A percentile compares a stretch with the other conserved stretches of the same genome.
phyloP scores from a whole-genome alignment of 1,284 basidiomycete species.

The Singerocomus inundabilis region DNA sequence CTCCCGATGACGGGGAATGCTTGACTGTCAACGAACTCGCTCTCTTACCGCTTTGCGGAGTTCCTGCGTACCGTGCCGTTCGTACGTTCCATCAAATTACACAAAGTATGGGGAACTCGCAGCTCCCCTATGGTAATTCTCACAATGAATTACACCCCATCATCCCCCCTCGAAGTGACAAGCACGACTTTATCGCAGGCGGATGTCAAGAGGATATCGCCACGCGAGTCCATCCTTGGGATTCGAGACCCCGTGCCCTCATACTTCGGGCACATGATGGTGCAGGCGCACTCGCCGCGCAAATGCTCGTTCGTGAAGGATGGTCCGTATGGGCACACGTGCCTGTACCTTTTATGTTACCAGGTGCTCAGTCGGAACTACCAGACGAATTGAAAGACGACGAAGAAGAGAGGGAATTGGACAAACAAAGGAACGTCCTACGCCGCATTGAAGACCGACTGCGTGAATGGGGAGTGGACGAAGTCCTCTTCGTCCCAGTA shows the following conservation, averaged over 20 bases:
- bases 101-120: conserved; percentile 26
- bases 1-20: conserved; percentile 9
- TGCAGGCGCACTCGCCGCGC: conserved; percentile 69
- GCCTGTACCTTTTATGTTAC: conserved; percentile 41
- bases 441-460: conserved; percentile 51
- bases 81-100: conserved; percentile 50
- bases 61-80: conserved; percentile 76
- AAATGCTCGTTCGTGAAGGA: conserved; percentile 64
- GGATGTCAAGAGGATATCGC: conserved; percentile 22
- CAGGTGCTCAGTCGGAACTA: conserved; percentile 23
- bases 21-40: conserved; percentile 76
- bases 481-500: conserved; percentile 53
- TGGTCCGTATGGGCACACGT: conserved; percentile 73
- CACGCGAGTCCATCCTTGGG: conserved; percentile 6
- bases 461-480: conserved; percentile 62
- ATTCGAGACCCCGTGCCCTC: conserved; percentile 47
- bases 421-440: conserved; percentile 29
- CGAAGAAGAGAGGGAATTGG: conserved; percentile 33
- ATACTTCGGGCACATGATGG: conserved; percentile 78
- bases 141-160: conserved; percentile 31
- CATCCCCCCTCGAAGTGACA: conserved; percentile 24
- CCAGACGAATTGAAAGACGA: conserved; percentile 31
- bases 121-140: conserved; percentile 24
- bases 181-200: conserved; percentile 27
- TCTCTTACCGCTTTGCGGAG: conserved; percentile 71